Conservation (phyloP, 2,329 filamentous ascomycete species). For the Fusarium citri region DNA sequence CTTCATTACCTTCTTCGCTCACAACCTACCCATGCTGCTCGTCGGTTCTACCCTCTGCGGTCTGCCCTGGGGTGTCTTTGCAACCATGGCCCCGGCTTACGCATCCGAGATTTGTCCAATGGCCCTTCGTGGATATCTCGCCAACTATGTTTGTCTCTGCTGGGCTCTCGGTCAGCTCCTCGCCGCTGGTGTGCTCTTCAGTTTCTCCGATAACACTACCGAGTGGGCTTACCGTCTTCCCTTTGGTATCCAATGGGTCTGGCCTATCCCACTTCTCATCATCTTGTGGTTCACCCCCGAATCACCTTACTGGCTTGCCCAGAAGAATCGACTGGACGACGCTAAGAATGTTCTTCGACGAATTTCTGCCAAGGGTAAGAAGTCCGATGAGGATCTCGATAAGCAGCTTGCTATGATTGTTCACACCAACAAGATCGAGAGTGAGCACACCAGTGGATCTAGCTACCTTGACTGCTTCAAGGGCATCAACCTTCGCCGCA, state of each 20-base stretch:
- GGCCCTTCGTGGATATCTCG: slow-evolving; percentile 55
- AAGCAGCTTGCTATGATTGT: slow-evolving; percentile 75
- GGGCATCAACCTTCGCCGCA: slow-evolving; percentile 59
- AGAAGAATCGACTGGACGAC: slow-evolving; percentile 43
- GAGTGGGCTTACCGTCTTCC: slow-evolving; percentile 54
- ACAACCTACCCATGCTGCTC: slow-evolving; percentile 54
- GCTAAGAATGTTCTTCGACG: slow-evolving; percentile 46
- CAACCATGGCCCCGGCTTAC: slow-evolving; percentile 57
- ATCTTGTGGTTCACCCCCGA: slow-evolving; percentile 49
- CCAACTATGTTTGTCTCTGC: slow-evolving; percentile 57
- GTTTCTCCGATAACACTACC: slow-evolving; percentile 21
- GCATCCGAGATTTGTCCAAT: slow-evolving; percentile 58
- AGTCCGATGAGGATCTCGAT: slow-evolving; percentile 54
- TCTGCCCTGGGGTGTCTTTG: slow-evolving; percentile 57
- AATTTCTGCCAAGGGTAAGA: slow-evolving; percentile 49
- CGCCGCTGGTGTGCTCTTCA: slow-evolving; percentile 48
- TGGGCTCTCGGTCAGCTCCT: slow-evolving; percentile 57
- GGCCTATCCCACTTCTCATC: slow-evolving; percentile 47
- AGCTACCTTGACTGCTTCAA: slow-evolving; percentile 61
- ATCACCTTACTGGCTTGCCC: slow-evolving; percentile 51
- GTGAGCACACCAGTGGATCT: slow-evolving; percentile 52
- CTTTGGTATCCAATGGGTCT: slow-evolving; percentile 54
- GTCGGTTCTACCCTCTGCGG: slow-evolving; percentile 61
- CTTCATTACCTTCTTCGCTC: slow-evolving; percentile 50
- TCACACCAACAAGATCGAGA: slow-evolving; percentile 58